Conservation (phyloP, 2,329 filamentous ascomycete species). For the Orbilia brochopaga region DNA sequence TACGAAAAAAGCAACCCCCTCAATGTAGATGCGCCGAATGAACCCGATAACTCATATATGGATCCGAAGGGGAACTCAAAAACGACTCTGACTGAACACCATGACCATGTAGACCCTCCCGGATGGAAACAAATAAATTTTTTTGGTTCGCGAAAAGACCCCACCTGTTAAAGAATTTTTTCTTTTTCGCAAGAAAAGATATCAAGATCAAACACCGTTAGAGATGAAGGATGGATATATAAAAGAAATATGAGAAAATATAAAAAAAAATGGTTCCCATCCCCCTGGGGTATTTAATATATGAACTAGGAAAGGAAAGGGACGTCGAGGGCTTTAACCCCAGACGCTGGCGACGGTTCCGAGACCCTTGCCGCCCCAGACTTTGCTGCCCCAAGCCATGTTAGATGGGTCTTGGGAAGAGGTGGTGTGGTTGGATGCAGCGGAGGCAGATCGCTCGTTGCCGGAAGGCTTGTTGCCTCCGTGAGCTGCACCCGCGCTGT, state of each 20-base stretch:
- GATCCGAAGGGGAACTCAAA: constrained; percentile 49
- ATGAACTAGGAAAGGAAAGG: constrained; percentile 25
- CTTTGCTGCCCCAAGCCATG: constrained; percentile 54
- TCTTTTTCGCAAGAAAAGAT: constrained; percentile 45
- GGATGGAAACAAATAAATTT: constrained; percentile 47
- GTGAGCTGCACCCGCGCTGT: constrained; percentile 56
- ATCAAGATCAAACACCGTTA: constrained; percentile 50
- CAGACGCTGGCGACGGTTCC: constrained; percentile 55
- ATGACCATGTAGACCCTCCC: constrained; percentile 51
- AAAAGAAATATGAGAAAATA: constrained; percentile 35
- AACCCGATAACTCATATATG: constrained; percentile 51
- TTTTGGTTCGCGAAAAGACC: constrained; percentile 42
- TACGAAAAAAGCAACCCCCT: constrained; percentile 50
- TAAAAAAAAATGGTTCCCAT: constrained; percentile 23
- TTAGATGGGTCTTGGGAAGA: constrained; percentile 53
- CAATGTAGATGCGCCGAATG: constrained; percentile 50
- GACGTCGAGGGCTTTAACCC: constrained; percentile 50
- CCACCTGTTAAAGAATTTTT: constrained; percentile 44
- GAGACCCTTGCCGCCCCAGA: constrained; percentile 55
- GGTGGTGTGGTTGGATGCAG: constrained; percentile 54
- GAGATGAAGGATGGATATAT: constrained; percentile 51
- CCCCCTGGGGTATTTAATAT: constrained; percentile 39
- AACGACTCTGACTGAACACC: constrained; percentile 50
- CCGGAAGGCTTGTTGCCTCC: constrained; percentile 47
- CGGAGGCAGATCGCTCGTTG: constrained; percentile 55